Conservation (phyloP, 2,329 filamentous ascomycete genomes). For the Arthrobotrys sinensis region DNA sequence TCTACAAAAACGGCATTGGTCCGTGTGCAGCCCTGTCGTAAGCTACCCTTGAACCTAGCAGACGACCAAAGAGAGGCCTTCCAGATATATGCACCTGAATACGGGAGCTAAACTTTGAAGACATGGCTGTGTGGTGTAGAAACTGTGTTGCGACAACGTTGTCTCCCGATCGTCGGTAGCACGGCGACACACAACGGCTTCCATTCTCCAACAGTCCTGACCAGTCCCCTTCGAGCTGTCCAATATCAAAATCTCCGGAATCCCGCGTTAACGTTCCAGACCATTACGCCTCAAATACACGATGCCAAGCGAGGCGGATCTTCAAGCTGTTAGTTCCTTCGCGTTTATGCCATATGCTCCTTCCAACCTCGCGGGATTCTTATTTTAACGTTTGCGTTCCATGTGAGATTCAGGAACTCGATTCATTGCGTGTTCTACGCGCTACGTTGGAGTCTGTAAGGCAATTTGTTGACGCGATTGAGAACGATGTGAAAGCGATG, state of each 20-base stretch:
- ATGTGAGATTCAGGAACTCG: constrained; percentile 61
- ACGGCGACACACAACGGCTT: constrained; percentile 10
- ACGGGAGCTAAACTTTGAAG: background rate
- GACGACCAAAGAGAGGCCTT: background rate
- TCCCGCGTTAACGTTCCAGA: constrained; percentile 11
- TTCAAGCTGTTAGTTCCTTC: constrained; percentile 25
- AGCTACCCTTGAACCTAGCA: constrained; percentile 13
- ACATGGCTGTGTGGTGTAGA: background rate
- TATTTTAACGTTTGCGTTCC: background rate
- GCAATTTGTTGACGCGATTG: constrained; percentile 63
- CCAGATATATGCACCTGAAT: background rate
- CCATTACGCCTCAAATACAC: constrained; percentile 13
- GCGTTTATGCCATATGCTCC: background rate
- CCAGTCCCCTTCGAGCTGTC: background rate
- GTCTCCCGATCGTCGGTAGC: constrained; percentile 17
- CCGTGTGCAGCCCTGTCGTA: constrained; percentile 9
- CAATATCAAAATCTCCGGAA: background rate
- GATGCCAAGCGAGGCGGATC: constrained; percentile 50
- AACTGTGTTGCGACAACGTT: constrained; percentile 12
- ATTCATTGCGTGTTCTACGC: constrained; percentile 63
- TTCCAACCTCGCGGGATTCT: background rate
- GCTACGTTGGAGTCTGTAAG: constrained; percentile 64
- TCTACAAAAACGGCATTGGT: background rate
- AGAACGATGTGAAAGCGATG: constrained; percentile 61
- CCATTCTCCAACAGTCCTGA: background rate